phyloP scores from a whole-genome alignment of 345 rosid genomes.

The Aethionema arabicum region DNA sequence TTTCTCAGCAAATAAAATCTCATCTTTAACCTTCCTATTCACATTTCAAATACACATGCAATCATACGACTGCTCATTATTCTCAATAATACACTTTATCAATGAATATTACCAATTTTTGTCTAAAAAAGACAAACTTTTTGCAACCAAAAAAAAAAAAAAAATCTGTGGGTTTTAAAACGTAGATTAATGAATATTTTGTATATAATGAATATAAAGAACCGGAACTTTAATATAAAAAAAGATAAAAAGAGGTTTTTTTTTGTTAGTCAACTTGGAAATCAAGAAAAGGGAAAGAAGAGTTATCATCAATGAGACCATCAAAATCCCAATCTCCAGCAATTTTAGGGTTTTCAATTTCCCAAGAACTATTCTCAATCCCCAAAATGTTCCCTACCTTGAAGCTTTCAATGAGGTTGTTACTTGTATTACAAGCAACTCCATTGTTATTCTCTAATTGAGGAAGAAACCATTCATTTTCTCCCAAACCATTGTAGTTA shows the following conservation, averaged over 20 bases:
- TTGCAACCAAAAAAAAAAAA: too few species aligned
- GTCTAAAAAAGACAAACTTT: too few species aligned
- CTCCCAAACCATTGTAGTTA: constrained; percentile 43
- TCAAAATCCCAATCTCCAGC: constrained; percentile 97
- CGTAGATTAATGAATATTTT: background rate
- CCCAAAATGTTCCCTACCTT: constrained; percentile 56
- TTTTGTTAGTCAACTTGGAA: constrained; percentile 59
- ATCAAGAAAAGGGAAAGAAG: constrained; percentile 81
- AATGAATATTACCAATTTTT: background rate
- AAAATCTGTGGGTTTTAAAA: background rate
- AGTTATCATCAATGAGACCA: constrained; percentile 64
- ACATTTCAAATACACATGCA: constrained; percentile 21
- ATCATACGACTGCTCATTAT: background rate
- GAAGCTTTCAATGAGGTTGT: constrained; percentile 41
- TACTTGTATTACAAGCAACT: constrained; percentile 45
- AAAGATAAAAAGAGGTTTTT: background rate
- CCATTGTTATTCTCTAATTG: constrained; percentile 42
- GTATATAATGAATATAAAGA: background rate
- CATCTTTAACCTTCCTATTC: constrained; percentile 32
- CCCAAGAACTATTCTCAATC: constrained; percentile 58
- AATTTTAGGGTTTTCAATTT: constrained; percentile 64
- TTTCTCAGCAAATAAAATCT: constrained; percentile 29
- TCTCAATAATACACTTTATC: background rate
- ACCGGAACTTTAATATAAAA: background rate
- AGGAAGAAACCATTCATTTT: constrained; percentile 55